Percentiles rank a stretch among this genome's conserved stretches.
These are phyloP conservation scores for Debaryomyces udenii DNA, from an alignment of 1,139 yeast species.

Conservation along the genomic window DNA sequence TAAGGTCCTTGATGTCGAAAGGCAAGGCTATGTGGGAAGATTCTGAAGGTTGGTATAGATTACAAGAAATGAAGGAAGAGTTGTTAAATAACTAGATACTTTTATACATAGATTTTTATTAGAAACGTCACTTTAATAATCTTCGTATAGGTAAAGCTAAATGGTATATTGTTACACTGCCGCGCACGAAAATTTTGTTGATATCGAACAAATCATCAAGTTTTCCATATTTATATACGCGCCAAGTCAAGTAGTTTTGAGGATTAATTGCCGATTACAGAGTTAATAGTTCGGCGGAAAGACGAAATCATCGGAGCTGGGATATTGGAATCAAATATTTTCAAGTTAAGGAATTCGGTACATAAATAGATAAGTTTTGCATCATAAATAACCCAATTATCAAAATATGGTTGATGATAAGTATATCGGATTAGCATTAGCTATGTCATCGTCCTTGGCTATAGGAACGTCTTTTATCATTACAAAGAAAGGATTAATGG, in stretches of 20 bases:
- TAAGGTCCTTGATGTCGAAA: slow-evolving; percentile 76
- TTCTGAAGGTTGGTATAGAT: slow-evolving; percentile 72
- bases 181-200: slow-evolving; percentile 1
- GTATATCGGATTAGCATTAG: slow-evolving; percentile 86
- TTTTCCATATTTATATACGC: not conserved
- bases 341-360: too few species aligned
- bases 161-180: not conserved
- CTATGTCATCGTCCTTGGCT: slow-evolving; percentile 85
- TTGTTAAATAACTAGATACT: slow-evolving; percentile 18
- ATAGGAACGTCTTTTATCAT: slow-evolving; percentile 89
- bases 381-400: not conserved
- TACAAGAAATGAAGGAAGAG: slow-evolving; percentile 57
- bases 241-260: not conserved
- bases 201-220: slow-evolving; percentile 4
- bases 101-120: too few species aligned
- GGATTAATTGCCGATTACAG: not conserved
- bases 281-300: not conserved
- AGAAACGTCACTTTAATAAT: too few species aligned
- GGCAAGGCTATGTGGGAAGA: slow-evolving; percentile 84
- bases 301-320: not conserved
- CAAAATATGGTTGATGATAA: slow-evolving; percentile 64
- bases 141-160: too few species aligned
- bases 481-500: slow-evolving; percentile 84
- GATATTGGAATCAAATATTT: too few species aligned
- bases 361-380: too few species aligned